These are phyloP conservation scores for Clavariopsis aquatica DNA, from an alignment of 495 filamentous ascomycete genomes.

Conservation along the genomic window DNA sequence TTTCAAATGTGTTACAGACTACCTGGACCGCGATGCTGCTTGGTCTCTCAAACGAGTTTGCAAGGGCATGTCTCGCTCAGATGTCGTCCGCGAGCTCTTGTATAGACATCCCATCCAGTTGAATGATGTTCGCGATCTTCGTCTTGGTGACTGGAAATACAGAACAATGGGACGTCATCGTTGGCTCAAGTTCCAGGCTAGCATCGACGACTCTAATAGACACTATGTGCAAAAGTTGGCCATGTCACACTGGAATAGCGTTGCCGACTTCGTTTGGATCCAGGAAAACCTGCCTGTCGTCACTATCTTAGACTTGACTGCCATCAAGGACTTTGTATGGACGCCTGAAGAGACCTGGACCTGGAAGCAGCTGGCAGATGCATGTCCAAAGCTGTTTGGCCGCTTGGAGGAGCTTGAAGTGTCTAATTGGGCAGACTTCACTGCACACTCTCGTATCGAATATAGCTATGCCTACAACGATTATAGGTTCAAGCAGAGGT, in stretches of 20 bases:
- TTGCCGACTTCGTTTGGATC: slow-evolving; percentile 35
- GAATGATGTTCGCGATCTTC: slow-evolving; percentile 26
- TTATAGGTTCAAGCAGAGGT: slow-evolving; percentile 30
- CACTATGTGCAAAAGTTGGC: slow-evolving; percentile 29
- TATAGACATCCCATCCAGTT: slow-evolving; percentile 31
- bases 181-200: slow-evolving; percentile 24
- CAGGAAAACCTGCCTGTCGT: slow-evolving; percentile 25
- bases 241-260: slow-evolving; percentile 28
- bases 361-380: slow-evolving; percentile 27
- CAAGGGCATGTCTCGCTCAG: slow-evolving; percentile 21
- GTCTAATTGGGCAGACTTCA: slow-evolving; percentile 33
- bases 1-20: slow-evolving; percentile 32
- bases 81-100: slow-evolving; percentile 25
- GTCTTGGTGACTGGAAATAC: slow-evolving; percentile 30
- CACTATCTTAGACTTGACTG: slow-evolving; percentile 23
- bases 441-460: slow-evolving; percentile 30
- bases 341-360: slow-evolving; percentile 36
- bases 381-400: slow-evolving; percentile 28
- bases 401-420: slow-evolving; percentile 33
- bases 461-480: slow-evolving; percentile 35
- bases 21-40: slow-evolving; percentile 26
- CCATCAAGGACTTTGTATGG: slow-evolving; percentile 37
- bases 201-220: slow-evolving; percentile 30
- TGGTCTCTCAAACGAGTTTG: slow-evolving; percentile 28
- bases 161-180: slow-evolving; percentile 10